Base-by-base conservation (phyloP, 2,329 filamentous ascomycete species). In the Sporothrix brasiliensis region DNA sequence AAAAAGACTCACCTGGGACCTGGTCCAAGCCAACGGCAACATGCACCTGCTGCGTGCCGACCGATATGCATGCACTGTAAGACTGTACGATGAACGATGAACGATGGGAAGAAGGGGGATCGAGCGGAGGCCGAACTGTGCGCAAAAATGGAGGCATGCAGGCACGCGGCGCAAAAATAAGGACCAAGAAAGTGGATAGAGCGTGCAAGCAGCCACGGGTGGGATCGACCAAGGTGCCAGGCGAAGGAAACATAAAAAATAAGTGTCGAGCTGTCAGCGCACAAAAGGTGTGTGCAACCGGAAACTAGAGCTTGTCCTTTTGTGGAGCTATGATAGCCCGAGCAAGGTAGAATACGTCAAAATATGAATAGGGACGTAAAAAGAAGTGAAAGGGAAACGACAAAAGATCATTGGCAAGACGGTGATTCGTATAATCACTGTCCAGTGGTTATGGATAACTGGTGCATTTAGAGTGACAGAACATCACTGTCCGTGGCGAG, bases 1-100 rank as follows among this genome's bases (percentile, higher is more conserved):
- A 47, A 49, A 56, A 53, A 66, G 44, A 41, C 53, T 63, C 60
- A 63, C 41, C 56, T 21, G 34, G 21, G n/a, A 61, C 21, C 44
- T 27, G 24, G 60, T 63, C 60, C 60, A 63, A 63, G 60, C 60
- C 41, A 63, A 47, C 39, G 44, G 60, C n/a, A 44, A n/a, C 60
- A 47, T 63, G 60, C 60, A 63, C 60, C 60, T 47, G 60, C 60
- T 41, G 60, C 41, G 41, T 63, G 24, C 61, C 61, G 61, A n/a
- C 44, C 44, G 41, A 21, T 63, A 50, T 50, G 61, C 61, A 65
- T 13, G 27, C 61, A 34, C 44, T 30, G 47, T 65, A 65, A 34
- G 61, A 34, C 44, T 30, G 47, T 65, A 65, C 21, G 61, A 65
- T 50, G 47, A 50, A 44, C 10, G 11, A 65, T 34, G 27, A 65